phyloP scores from a whole-genome alignment of 495 filamentous ascomycete genomes.

The Penicillium paxilli region DNA sequence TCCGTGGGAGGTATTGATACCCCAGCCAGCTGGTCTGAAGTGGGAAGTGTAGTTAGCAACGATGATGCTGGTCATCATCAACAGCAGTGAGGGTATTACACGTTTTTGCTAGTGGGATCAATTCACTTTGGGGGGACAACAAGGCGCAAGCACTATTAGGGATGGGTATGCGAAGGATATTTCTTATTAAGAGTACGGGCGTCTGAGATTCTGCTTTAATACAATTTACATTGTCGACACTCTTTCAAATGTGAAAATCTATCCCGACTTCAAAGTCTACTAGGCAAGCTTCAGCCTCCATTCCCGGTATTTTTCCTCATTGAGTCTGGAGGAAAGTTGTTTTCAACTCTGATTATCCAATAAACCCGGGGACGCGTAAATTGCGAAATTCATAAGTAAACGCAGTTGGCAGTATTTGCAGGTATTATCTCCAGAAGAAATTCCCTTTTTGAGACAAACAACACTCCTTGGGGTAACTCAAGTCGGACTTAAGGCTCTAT shows the following conservation, averaged over 20 bases:
- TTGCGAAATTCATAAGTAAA: too few species aligned
- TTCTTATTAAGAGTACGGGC: background rate
- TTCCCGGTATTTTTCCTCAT: too few species aligned
- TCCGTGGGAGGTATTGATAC: constrained; percentile 56
- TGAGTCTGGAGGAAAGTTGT: too few species aligned
- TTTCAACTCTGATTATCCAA: too few species aligned
- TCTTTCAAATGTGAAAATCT: too few species aligned
- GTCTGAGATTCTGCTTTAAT: background rate
- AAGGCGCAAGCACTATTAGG: constrained; percentile 6
- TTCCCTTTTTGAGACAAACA: background rate
- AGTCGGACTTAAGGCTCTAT: background rate
- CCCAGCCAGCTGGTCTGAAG: constrained; percentile 75
- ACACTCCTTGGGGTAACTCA: background rate
- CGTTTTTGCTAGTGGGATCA: background rate
- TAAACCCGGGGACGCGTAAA: too few species aligned
- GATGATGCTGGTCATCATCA: constrained; percentile 40
- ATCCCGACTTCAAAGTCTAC: too few species aligned
- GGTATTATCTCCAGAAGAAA: background rate
- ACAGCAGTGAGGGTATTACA: constrained; percentile 8
- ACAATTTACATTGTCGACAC: background rate
- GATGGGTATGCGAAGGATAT: background rate
- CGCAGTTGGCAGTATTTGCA: too few species aligned
- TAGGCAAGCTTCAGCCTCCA: too few species aligned
- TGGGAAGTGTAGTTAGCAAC: constrained; percentile 70
- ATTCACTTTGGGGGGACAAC: background rate